phyloP scores from a whole-genome alignment of 345 rosid species.

The Eucalyptus regnans region DNA sequence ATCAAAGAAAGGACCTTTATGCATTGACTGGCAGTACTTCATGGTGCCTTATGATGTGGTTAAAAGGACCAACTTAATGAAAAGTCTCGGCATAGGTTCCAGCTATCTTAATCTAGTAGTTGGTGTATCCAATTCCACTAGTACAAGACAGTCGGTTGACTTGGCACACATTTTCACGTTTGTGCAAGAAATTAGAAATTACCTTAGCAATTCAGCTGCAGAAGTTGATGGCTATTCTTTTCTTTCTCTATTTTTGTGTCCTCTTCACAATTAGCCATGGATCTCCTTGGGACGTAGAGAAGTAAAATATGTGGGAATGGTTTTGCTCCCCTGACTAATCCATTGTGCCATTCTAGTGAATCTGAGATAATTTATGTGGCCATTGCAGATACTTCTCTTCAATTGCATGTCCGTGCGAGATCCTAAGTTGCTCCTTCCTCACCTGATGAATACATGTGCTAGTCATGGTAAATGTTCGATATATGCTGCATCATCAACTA shows the following conservation, averaged over 20 bases:
- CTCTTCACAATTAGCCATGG: neutral
- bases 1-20: neutral
- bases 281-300: neutral
- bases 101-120: neutral
- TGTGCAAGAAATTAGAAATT: neutral
- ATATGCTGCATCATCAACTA: neutral
- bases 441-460: conserved; percentile 26
- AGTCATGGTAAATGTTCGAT: conserved; percentile 9
- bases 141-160: neutral
- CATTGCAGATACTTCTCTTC: conserved; percentile 77
- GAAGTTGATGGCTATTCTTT: neutral
- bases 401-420: conserved; percentile 94
- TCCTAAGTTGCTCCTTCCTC: conserved; percentile 65
- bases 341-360: neutral
- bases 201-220: neutral
- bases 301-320: neutral
- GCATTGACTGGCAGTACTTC: neutral
- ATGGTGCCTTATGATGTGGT: neutral
- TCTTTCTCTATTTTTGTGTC: neutral
- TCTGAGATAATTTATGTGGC: neutral
- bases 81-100: neutral
- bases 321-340: neutral
- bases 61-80: neutral
- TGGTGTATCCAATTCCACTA: neutral
- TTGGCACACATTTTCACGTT: neutral